A percentile compares a stretch with the other conserved stretches of the same genome.
Evolutionary conservation across 2,329 filamentous ascomycete genomes (phyloP).

Genomic region (Ploettnerulaceae sp.): DNA sequence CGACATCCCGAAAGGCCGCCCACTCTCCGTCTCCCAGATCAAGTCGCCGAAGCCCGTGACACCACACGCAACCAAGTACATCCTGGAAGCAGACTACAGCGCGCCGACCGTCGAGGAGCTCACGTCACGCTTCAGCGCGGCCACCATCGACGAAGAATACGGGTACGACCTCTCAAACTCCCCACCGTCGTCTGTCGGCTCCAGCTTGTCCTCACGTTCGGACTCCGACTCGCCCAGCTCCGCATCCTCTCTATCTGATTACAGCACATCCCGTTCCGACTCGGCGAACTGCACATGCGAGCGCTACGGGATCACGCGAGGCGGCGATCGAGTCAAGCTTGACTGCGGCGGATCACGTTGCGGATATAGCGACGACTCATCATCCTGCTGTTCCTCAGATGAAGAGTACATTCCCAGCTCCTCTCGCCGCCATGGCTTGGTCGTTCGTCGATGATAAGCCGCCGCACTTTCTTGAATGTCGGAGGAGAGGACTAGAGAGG

Average conservation of each 20-base stretch:
- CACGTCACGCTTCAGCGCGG: constrained; percentile 64
- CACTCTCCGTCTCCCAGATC: constrained; percentile 84
- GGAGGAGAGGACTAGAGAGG: constrained; percentile 4
- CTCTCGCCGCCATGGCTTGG: constrained; percentile 60
- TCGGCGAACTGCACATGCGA: constrained; percentile 85
- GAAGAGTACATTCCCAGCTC: constrained; percentile 55
- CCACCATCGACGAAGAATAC: constrained; percentile 49
- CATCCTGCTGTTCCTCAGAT: constrained; percentile 63
- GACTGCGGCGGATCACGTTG: constrained; percentile 90
- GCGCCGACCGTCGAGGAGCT: constrained; percentile 73
- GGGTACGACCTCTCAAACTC: constrained; percentile 53
- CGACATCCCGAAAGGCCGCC: constrained; percentile 82
- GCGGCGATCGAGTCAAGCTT: constrained; percentile 88
- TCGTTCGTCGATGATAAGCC: constrained; percentile 41
- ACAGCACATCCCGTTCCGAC: constrained; percentile 73
- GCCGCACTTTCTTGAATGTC: neutral
- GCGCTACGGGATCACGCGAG: constrained; percentile 92
- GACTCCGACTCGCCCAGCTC: constrained; percentile 71
- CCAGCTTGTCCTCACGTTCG: constrained; percentile 65
- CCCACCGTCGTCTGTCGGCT: constrained; percentile 64
- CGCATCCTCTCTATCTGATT: constrained; percentile 60
- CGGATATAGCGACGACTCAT: constrained; percentile 69
- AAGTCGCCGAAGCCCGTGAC: constrained; percentile 84
- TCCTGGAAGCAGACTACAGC: constrained; percentile 77
- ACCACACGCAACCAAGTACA: constrained; percentile 80